Percentiles rank a stretch among this genome's conserved stretches.
These are phyloP conservation scores for Backusella liffmaniae DNA, from an alignment of 192 early-diverging fungal species.

Conservation along the genomic window DNA sequence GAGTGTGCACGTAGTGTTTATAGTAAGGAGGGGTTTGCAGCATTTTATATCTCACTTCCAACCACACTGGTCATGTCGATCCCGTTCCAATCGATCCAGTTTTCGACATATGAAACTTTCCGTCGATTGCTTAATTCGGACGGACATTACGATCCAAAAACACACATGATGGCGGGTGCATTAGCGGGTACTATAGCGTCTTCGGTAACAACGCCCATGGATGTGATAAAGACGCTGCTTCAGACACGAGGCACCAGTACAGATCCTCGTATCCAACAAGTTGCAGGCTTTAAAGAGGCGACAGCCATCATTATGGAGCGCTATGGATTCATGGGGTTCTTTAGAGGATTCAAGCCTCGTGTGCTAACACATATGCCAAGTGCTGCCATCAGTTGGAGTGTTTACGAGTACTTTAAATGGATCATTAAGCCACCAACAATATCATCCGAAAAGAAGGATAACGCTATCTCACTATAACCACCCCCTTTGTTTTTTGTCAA, in stretches of 20 bases:
- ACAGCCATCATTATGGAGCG: constrained; percentile 72
- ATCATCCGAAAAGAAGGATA: neutral
- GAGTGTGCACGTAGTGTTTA: constrained; percentile 73
- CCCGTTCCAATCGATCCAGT: constrained; percentile 95
- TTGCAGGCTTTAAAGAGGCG: constrained; percentile 69
- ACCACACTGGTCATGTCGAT: constrained; percentile 94
- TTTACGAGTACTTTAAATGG: constrained; percentile 87
- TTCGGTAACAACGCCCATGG: constrained; percentile 89
- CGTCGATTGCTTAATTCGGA: constrained; percentile 80
- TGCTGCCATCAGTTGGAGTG: constrained; percentile 94
- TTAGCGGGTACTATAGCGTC: constrained; percentile 88
- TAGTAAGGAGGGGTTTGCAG: constrained; percentile 71
- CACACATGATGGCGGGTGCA: constrained; percentile 84
- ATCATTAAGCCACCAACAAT: neutral
- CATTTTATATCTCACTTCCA: constrained; percentile 94
- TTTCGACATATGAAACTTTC: constrained; percentile 88
- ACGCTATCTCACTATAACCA: neutral
- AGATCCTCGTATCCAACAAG: constrained; percentile 69
- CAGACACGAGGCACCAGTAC: constrained; percentile 84
- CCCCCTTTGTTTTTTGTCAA: neutral
- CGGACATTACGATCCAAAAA: constrained; percentile 80
- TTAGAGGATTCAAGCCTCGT: constrained; percentile 76
- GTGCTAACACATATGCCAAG: constrained; percentile 90
- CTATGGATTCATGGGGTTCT: constrained; percentile 77
- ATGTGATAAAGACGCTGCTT: constrained; percentile 94